Evolutionary conservation across 805 yeast genomes (phyloP).

Genomic region (Sugiyamaella marilandica): DNA sequence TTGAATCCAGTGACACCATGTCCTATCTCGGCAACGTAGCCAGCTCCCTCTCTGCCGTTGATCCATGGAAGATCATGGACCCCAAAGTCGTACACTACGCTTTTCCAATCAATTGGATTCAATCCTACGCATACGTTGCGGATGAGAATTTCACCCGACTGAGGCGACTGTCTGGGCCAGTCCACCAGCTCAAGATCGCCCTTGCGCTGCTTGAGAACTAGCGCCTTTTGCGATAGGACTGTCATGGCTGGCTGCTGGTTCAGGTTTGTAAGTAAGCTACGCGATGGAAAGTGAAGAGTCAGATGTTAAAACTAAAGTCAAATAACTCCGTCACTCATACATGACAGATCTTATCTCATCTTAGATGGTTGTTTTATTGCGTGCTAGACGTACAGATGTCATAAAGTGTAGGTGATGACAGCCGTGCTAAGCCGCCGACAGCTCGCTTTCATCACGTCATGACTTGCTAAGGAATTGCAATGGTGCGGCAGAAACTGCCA

Average conservation of each 20-base stretch:
- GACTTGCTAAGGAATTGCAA: too few species aligned
- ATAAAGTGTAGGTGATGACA: neutral
- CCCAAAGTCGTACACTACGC: slow-evolving; percentile 39
- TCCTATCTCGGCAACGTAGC: slow-evolving; percentile 51
- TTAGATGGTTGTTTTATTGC: neutral
- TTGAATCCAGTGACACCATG: slow-evolving; percentile 36
- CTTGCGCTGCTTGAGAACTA: slow-evolving; percentile 1
- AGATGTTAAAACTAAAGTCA: too few species aligned
- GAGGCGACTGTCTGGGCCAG: slow-evolving; percentile 8
- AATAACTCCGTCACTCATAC: too few species aligned
- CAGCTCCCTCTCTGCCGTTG: slow-evolving; percentile 58
- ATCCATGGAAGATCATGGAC: slow-evolving; percentile 40
- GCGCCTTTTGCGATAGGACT: slow-evolving; percentile 3
- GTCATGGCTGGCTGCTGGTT: neutral
- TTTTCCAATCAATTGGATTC: slow-evolving; percentile 73
- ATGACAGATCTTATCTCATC: neutral
- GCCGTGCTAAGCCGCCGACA: too few species aligned
- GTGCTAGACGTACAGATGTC: neutral
- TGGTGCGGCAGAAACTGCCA: too few species aligned
- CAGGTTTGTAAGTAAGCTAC: too few species aligned
- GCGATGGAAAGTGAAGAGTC: too few species aligned
- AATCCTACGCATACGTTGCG: slow-evolving; percentile 51
- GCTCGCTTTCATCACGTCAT: too few species aligned
- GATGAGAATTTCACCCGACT: slow-evolving; percentile 38
- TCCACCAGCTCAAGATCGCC: slow-evolving; percentile 5